Evolutionary conservation across 2,329 filamentous ascomycete species (phyloP), one percentile per base, ranked within the genome.

Genomic region (Penicillium corylophilum): DNA sequence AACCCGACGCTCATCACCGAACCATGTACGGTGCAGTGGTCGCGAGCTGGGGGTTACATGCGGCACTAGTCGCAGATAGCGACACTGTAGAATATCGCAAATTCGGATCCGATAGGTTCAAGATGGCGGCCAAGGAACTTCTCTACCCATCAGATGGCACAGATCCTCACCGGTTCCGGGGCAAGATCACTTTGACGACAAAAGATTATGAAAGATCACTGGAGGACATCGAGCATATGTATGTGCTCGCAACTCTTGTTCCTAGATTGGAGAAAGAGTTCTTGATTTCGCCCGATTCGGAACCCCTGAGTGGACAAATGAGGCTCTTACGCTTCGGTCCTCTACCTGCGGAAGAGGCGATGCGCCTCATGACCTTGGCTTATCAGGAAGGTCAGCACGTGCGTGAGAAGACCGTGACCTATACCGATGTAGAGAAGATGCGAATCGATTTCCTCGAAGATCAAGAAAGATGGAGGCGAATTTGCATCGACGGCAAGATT

Each of bases 401-500:
- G 1, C 60, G 69, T 1, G 76, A 84, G 40, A 70, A 77, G 16
- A 62, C 68, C 15, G 86, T 96, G 1, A 79, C 79, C 0, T 96
- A 96, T 67, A 82, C 88, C 16, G 80, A 83, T 48, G 79, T 94
- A 6, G 82, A 87, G 2, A 82, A 82, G 46, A 60, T 96, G 16
- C 78, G 74, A 51, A 83, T 96, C 42, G 79, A 82, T 15, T 84
- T 90, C 31, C 56, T 75, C 1, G 89, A 94, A 64, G 76, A 82
- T 1, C 53, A 67, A 22, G 68, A 71, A 48, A 77, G 84, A 46
- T 96, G 91, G 91, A 79, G 93, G 54, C 84, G 92, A 64, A 82
- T 95, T 13, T 97, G 93, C 68, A 79, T 97, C n/a, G 93, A 97
- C 70, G 93, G 93, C 3, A 90, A 87, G 47, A 95, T 95, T 63